phyloP scores from a whole-genome alignment of 2,329 filamentous ascomycete species.

The Hypoxylon sp. region DNA sequence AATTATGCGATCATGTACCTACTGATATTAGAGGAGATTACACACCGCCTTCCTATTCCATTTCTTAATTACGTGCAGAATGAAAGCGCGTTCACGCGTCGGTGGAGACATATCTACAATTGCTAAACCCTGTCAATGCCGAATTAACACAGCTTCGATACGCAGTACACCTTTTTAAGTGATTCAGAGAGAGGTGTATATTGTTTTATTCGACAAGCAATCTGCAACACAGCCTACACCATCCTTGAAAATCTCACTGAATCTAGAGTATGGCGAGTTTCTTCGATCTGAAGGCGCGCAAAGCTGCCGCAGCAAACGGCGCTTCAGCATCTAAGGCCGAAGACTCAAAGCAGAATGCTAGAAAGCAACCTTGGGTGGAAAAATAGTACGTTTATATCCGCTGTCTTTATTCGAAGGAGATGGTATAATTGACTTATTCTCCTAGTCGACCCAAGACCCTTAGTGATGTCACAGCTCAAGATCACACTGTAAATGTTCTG shows the following conservation, averaged over 20 bases:
- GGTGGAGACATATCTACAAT: conserved; percentile 6
- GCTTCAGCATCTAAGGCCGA: conserved; percentile 71
- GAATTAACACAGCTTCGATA: no score
- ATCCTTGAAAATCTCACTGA: neutral
- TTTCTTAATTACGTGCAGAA: conserved; percentile 38
- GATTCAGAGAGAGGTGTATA: no score
- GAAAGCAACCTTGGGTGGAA: conserved; percentile 94
- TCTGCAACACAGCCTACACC: no score
- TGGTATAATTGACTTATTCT: conserved; percentile 41
- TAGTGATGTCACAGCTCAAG: conserved; percentile 94
- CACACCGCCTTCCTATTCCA: conserved; percentile 34
- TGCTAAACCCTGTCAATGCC: neutral
- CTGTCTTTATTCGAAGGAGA: neutral
- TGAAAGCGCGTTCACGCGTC: conserved; percentile 39
- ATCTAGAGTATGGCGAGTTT: conserved; percentile 77
- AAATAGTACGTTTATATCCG: conserved; percentile 77
- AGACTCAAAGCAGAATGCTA: conserved; percentile 68
- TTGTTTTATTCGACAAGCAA: no score
- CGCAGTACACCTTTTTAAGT: no score
- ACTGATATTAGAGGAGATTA: no score
- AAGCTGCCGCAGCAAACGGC: conserved; percentile 74
- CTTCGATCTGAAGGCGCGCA: conserved; percentile 93
- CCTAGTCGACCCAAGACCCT: conserved; percentile 89
- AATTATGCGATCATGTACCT: no score
- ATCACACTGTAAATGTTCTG: conserved; percentile 93